A percentile compares a stretch with the other conserved stretches of the same genome.
These are phyloP conservation scores for Plectranthus barbatus DNA, from an alignment of 257 asterid genomes.

Conservation along the genomic window DNA sequence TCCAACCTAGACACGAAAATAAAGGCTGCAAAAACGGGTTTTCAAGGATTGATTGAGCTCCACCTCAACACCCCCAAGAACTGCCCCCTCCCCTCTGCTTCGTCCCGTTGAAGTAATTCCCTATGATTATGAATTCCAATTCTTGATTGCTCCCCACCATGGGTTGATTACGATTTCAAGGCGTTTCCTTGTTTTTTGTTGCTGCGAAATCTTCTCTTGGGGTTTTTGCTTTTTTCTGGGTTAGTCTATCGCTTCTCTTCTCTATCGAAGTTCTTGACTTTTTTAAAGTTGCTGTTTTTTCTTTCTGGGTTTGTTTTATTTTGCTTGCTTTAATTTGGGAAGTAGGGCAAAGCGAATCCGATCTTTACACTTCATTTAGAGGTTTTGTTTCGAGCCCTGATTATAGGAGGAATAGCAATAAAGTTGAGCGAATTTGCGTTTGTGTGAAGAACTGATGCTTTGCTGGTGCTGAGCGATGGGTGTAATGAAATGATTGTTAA, in stretches of 20 bases:
- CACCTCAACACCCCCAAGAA: conserved; percentile 29
- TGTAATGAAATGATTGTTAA: background rate
- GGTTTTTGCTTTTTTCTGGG: conserved; percentile 36
- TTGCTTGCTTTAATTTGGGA: background rate
- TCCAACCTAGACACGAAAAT: conserved; percentile 31
- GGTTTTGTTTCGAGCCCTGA: background rate
- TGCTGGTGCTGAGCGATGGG: conserved; percentile 8
- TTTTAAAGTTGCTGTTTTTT: background rate
- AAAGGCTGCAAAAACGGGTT: conserved; percentile 22
- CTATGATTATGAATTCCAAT: background rate
- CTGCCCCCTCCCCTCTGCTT: conserved; percentile 10
- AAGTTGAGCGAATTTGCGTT: background rate
- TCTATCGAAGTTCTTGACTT: background rate
- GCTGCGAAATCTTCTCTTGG: conserved; percentile 23
- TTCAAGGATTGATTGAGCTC: conserved; percentile 53
- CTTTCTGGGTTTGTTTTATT: background rate
- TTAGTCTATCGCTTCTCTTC: conserved; percentile 16
- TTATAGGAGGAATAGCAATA: background rate
- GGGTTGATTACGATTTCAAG: conserved; percentile 24
- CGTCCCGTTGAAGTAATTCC: conserved; percentile 9
- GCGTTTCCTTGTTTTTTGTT: background rate
- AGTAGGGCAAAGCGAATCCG: background rate
- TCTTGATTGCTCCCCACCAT: conserved; percentile 20
- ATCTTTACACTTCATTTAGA: background rate
- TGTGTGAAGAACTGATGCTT: background rate